Percentiles rank a stretch among this genome's conserved stretches.
Evolutionary conservation across 169 alveolate genomes (phyloP).

Genomic region (Cryptosporidium xiaoi): DNA sequence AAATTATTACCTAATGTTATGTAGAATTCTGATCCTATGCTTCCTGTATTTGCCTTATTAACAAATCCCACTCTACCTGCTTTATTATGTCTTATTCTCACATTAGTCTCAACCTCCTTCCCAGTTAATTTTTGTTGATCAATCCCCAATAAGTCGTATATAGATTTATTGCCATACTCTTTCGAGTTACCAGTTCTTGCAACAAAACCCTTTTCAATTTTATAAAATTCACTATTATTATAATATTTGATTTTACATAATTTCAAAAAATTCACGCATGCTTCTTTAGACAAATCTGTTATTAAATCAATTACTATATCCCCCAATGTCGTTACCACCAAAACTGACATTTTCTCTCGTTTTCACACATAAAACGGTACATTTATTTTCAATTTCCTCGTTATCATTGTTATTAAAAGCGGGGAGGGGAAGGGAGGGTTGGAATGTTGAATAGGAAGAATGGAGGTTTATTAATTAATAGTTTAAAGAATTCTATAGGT

Average conservation of each 20-base stretch:
- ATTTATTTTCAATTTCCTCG: too few relatives aligned
- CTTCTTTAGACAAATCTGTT: conserved; percentile 81
- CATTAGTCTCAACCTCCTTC: conserved; percentile 76
- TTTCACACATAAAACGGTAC: too few relatives aligned
- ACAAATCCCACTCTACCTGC: conserved; percentile 87
- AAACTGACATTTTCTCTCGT: conserved; percentile 86
- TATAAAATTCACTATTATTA: conserved; percentile 87
- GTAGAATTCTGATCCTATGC: conserved; percentile 83
- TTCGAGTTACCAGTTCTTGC: conserved; percentile 84
- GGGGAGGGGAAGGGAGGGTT: too few relatives aligned
- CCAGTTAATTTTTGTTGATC: not conserved
- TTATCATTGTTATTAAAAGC: too few relatives aligned
- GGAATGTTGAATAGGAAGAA: too few relatives aligned
- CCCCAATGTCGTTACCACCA: conserved; percentile 92
- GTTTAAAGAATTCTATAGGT: too few relatives aligned
- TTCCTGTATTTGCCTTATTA: conserved; percentile 80
- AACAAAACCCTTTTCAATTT: conserved; percentile 89
- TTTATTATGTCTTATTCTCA: conserved; percentile 81
- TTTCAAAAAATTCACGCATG: conserved; percentile 88
- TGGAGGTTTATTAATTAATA: too few relatives aligned
- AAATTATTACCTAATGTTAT: conserved; percentile 85
- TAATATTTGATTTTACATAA: conserved; percentile 91
- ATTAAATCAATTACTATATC: conserved; percentile 90
- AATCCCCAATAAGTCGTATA: conserved; percentile 67
- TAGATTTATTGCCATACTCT: conserved; percentile 71